Evolutionary conservation across 495 filamentous ascomycete species (phyloP).

Genomic region (Pseudoneurospora amorphoporcata): DNA sequence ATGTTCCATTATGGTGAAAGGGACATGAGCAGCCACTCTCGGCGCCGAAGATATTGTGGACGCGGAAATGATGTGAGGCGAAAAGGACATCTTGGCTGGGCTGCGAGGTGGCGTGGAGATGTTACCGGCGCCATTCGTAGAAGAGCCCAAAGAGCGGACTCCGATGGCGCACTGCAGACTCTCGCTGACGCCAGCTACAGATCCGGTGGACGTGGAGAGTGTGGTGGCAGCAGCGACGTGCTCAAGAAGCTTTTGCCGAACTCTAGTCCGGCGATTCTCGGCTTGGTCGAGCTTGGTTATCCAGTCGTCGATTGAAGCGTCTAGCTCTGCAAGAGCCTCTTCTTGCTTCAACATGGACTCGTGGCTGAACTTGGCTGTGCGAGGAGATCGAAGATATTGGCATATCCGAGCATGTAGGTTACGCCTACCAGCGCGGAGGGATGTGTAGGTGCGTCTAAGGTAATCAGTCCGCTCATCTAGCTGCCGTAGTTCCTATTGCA

Average conservation of each 20-base stretch:
- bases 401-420: conserved; percentile 61
- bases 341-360: conserved; percentile 66
- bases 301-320: conserved; percentile 68
- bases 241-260: conserved; percentile 68
- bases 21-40: conserved; percentile 37
- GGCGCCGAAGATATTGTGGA: conserved; percentile 31
- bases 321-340: conserved; percentile 60
- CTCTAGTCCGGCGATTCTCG: conserved; percentile 58
- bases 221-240: conserved; percentile 55
- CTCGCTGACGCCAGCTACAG: conserved; percentile 26
- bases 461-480: conserved; percentile 67
- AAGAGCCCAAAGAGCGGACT: conserved; percentile 20
- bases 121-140: conserved; percentile 23
- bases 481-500: conserved; percentile 47
- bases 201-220: conserved; percentile 19
- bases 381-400: conserved; percentile 53
- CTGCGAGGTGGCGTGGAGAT: conserved; percentile 40
- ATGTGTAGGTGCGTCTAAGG: conserved; percentile 56
- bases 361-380: conserved; percentile 51
- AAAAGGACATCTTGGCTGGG: conserved; percentile 27
- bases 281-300: conserved; percentile 60
- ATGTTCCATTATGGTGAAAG: conserved; percentile 37
- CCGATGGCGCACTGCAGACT: conserved; percentile 32
- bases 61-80: conserved; percentile 11
- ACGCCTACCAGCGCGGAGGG: conserved; percentile 54